These are phyloP conservation scores for Boletus austroedulis DNA, from an alignment of 1,284 basidiomycete species.

Conservation along the genomic window DNA sequence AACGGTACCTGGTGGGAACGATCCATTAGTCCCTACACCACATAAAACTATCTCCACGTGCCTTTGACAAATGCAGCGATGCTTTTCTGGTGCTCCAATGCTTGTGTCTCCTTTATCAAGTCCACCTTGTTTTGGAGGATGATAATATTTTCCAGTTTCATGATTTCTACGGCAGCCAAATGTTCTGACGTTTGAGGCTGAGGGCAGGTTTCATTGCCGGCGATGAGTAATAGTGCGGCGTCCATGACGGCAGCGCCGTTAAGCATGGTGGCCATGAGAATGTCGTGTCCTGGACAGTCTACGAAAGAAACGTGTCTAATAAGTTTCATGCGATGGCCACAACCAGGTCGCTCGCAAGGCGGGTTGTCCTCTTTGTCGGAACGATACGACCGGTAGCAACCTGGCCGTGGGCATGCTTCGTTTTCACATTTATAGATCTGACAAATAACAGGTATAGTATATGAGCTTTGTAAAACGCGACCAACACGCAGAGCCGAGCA, in stretches of 20 bases:
- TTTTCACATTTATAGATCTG: conserved; percentile 99
- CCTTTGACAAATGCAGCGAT: conserved; percentile 93
- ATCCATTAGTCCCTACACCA: conserved; percentile 1
- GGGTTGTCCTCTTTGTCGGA: conserved; percentile 94
- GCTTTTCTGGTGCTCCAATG: conserved; percentile 90
- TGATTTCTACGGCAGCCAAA: conserved; percentile 97
- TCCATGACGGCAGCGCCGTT: conserved; percentile 99
- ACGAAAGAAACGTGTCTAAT: conserved; percentile 96
- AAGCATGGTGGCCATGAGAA: conserved; percentile 99
- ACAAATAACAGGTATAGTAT: background rate
- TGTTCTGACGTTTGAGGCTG: conserved; percentile 99
- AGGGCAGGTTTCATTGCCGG: conserved; percentile 97
- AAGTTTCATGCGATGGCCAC: conserved; percentile 87
- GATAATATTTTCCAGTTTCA: conserved; percentile 98
- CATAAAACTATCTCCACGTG: conserved; percentile 28
- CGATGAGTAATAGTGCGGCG: conserved; percentile 91
- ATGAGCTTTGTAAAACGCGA: conserved; percentile 12
- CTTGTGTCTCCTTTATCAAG: conserved; percentile 88
- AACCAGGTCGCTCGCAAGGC: conserved; percentile 90
- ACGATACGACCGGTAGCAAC: conserved; percentile 91
- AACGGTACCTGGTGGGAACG: conserved; percentile 70
- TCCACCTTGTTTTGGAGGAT: conserved; percentile 99
- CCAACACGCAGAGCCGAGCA: background rate
- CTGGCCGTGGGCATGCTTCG: conserved; percentile 87
- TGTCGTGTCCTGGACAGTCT: conserved; percentile 93